These are phyloP conservation scores for Arthrobotrys iridis DNA, from an alignment of 2,329 filamentous ascomycete species.

Conservation along the genomic window DNA sequence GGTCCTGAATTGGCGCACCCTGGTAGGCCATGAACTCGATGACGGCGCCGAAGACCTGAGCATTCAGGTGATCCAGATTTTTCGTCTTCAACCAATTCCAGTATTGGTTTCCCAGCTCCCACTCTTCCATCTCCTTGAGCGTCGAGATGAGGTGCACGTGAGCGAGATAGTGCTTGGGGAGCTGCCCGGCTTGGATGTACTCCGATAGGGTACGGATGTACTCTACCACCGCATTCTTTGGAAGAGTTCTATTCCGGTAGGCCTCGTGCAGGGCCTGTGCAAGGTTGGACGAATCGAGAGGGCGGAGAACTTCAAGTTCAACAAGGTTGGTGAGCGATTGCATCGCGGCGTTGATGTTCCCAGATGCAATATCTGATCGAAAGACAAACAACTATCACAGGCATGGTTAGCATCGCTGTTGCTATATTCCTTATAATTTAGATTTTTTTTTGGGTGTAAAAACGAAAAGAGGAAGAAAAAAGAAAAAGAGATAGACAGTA, in stretches of 20 bases:
- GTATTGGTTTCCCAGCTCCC: slow-evolving; percentile 61
- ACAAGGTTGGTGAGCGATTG: slow-evolving; percentile 54
- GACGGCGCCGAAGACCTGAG: slow-evolving; percentile 64
- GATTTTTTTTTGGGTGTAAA: too few species aligned
- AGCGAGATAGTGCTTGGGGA: slow-evolving; percentile 60
- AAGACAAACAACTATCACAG: slow-evolving; percentile 57
- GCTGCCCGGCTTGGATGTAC: slow-evolving; percentile 61
- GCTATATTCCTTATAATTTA: too few species aligned
- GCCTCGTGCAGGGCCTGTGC: slow-evolving; percentile 60
- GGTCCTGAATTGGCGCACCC: slow-evolving; percentile 61
- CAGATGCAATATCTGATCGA: slow-evolving; percentile 57
- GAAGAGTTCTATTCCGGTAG: slow-evolving; percentile 56
- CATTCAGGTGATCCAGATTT: slow-evolving; percentile 62
- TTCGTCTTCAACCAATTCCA: slow-evolving; percentile 65
- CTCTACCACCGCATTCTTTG: slow-evolving; percentile 37
- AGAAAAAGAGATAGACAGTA: slow-evolving; percentile 19
- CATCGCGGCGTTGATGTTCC: slow-evolving; percentile 56
- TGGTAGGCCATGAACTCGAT: slow-evolving; percentile 65
- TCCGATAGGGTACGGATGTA: slow-evolving; percentile 61
- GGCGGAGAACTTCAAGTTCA: slow-evolving; percentile 55
- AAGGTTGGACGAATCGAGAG: slow-evolving; percentile 56
- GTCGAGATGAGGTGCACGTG: slow-evolving; percentile 64
- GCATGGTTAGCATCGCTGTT: too few species aligned
- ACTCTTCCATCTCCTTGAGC: slow-evolving; percentile 64
- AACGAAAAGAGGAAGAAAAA: not conserved